These are phyloP conservation scores for Cladosporium sphaerospermum DNA, from an alignment of 2,329 filamentous ascomycete genomes.

Conservation along the genomic window DNA sequence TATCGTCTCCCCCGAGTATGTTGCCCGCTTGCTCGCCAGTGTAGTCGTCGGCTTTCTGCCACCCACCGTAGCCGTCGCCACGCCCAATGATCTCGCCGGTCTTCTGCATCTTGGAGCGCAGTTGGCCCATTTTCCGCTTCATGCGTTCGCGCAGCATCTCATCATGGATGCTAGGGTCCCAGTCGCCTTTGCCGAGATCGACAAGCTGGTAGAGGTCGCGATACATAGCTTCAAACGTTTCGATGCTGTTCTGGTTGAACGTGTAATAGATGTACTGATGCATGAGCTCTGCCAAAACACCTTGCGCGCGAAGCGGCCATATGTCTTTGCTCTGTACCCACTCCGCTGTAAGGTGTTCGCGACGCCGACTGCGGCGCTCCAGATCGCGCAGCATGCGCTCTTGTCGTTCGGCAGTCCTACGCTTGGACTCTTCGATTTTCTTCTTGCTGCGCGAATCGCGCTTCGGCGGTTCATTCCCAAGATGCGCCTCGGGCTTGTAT, in stretches of 20 bases:
- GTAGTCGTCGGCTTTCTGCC: conserved; percentile 29
- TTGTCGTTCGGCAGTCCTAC: conserved; percentile 30
- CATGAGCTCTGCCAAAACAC: conserved; percentile 31
- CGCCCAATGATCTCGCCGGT: conserved; percentile 32
- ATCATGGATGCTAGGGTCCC: conserved; percentile 29
- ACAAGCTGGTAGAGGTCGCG: conserved; percentile 30
- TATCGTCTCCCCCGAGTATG: conserved; percentile 5
- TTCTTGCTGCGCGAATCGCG: conserved; percentile 33
- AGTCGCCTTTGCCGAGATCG: conserved; percentile 30
- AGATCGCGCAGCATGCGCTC: conserved; percentile 32
- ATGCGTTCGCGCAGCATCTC: conserved; percentile 32
- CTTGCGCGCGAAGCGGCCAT: conserved; percentile 32
- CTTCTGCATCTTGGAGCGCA: conserved; percentile 34
- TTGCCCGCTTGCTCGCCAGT: conserved; percentile 28
- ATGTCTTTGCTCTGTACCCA: conserved; percentile 34
- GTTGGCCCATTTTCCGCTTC: conserved; percentile 33
- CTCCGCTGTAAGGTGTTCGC: conserved; percentile 32
- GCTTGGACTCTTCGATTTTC: conserved; percentile 33
- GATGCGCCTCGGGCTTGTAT: conserved; percentile 14
- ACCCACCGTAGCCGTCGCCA: conserved; percentile 28
- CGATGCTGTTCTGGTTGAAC: conserved; percentile 26
- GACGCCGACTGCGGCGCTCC: conserved; percentile 30
- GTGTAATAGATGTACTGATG: conserved; percentile 31
- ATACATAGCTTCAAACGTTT: conserved; percentile 31
- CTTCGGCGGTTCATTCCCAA: conserved; percentile 20